Evolutionary conservation across 768 basidiomycete genomes (phyloP).

Genomic region (Russula sp.): DNA sequence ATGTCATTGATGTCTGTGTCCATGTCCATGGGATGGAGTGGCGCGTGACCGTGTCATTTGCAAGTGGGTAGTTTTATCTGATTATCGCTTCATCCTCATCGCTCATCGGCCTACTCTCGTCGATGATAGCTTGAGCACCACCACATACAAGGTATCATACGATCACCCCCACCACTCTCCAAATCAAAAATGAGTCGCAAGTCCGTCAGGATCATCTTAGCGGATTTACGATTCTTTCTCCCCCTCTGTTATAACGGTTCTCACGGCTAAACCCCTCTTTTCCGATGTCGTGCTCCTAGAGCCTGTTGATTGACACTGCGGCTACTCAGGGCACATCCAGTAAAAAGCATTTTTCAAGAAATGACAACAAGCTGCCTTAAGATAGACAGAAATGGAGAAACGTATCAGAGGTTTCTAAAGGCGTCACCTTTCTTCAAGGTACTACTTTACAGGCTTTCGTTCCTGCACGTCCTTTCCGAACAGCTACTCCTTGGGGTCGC

Average conservation of each 20-base stretch:
- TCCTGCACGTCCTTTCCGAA: conserved; percentile 50
- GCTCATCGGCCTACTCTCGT: no score
- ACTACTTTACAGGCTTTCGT: conserved; percentile 83
- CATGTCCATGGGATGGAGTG: conserved; percentile 30
- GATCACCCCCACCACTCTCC: no score
- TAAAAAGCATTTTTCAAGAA: conserved; percentile 33
- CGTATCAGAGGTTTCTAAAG: conserved; percentile 57
- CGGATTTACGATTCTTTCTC: no score
- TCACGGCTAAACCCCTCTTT: conserved; percentile 77
- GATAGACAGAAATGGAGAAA: conserved; percentile 55
- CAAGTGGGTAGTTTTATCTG: no score
- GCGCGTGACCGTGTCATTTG: conserved; percentile 15
- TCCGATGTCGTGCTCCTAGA: conserved; percentile 87
- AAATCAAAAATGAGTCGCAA: no score
- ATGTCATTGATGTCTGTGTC: conserved; percentile 50
- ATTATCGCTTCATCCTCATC: no score
- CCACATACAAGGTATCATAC: no score
- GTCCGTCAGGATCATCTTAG: no score
- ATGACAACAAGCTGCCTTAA: conserved; percentile 19
- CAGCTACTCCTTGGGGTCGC: conserved; percentile 54
- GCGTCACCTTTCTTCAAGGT: conserved; percentile 74
- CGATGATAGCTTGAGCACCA: no score
- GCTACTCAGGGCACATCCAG: conserved; percentile 40
- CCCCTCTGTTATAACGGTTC: no score
- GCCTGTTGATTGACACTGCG: conserved; percentile 78